Evolutionary conservation across 164 flowering plant genomes (phyloP), one percentile per base, ranked within the genome.

Genomic region (Amborella trichopoda): DNA sequence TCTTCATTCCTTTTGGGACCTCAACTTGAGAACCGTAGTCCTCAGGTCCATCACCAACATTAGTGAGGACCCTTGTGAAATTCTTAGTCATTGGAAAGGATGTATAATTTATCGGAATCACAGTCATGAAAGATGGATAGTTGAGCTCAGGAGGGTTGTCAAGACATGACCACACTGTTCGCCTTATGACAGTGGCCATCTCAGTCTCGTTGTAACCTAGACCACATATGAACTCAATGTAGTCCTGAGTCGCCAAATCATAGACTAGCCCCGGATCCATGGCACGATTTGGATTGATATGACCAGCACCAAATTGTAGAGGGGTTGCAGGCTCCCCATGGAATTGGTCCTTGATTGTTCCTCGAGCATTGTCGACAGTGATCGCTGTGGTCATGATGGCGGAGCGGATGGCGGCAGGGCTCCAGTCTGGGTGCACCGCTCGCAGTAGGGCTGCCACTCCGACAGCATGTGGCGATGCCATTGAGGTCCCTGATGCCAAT

Each of bases 341-440:
- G 1, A 70, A 77, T 0, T 32, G 43, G 48, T 73, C 77, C 49
- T 22, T 49, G 30, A 73, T 71, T 12, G 67, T 69, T 1, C 20
- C 39, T 0, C 4, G 9, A 0, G 70, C 61, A 40, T 72, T 70
- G 41, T 81, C 81, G 12, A 51, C 5, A 0, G 41, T 5, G 26
- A 64, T 34, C 0, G 90, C 59, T 0, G 85, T 73, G 1, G 85
- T 81, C 80, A 81, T 74, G 60, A 78, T 64, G 46, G 88, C 78
- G 1, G 83, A 80, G 18, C 77, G 55, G 28, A 75, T 77, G 10
- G 80, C 76, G 0, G 81, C 81, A 0, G 83, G 76, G 56, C 73
- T 75, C 88, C 88, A 80, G 4, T 73, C 68, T 0, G 81, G 83
- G 51, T 75, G 77, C 3, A 60, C 74, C 3, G 40, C 64, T 34